Conservation (phyloP, 495 filamentous ascomycete species). For the Oleoguttula mirabilis region DNA sequence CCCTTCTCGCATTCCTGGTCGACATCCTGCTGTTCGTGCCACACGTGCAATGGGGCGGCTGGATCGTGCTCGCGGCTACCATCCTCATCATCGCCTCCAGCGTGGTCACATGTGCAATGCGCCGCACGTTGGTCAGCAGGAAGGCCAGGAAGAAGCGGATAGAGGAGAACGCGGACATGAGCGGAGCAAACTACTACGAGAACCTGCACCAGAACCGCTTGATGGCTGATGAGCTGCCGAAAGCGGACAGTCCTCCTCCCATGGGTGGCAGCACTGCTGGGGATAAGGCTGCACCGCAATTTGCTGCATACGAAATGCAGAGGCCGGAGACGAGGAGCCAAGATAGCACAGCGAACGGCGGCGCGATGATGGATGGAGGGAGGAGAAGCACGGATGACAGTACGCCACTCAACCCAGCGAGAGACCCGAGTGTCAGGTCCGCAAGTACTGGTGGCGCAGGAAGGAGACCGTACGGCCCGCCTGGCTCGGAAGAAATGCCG, state of each 20-base stretch:
- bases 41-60: slow-evolving; percentile 87
- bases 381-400: slow-evolving; percentile 60
- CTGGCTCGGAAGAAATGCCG: slow-evolving; percentile 1
- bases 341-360: slow-evolving; percentile 1
- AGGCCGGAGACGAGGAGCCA: slow-evolving; percentile 34
- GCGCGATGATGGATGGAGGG: slow-evolving; percentile 2
- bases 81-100: slow-evolving; percentile 74
- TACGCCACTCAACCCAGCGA: slow-evolving; percentile 59
- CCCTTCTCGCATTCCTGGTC: slow-evolving; percentile 79
- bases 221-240: slow-evolving; percentile 32
- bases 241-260: slow-evolving; percentile 38
- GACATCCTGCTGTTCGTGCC: slow-evolving; percentile 95
- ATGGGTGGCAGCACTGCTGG: slow-evolving; percentile 34
- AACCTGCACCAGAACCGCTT: slow-evolving; percentile 45
- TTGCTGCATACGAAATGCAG: slow-evolving; percentile 62
- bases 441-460: slow-evolving; percentile 9
- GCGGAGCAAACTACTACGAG: slow-evolving; percentile 75
- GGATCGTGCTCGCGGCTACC: slow-evolving; percentile 83
- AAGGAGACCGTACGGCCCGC: slow-evolving; percentile 1
- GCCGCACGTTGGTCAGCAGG: slow-evolving; percentile 78
- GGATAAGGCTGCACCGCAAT: slow-evolving; percentile 41
- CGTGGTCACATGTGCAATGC: slow-evolving; percentile 92
- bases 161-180: slow-evolving; percentile 89
- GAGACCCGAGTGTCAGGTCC: slow-evolving; percentile 34
- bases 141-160: slow-evolving; percentile 88